These are phyloP conservation scores for Penicillium sp. DNA, from an alignment of 2,329 filamentous ascomycete genomes.

Conservation along the genomic window DNA sequence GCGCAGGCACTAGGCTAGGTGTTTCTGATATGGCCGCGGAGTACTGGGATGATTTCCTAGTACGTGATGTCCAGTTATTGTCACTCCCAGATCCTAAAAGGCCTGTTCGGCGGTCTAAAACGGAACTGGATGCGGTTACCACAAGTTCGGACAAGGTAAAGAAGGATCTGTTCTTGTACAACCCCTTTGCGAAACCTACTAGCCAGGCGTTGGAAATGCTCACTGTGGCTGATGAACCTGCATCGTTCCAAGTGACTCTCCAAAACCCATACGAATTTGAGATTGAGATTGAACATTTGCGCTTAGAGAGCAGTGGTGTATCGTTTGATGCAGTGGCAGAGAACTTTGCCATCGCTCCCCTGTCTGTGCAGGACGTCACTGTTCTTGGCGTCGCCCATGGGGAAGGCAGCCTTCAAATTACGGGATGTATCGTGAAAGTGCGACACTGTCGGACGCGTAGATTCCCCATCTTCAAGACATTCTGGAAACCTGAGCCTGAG, in stretches of 20 bases:
- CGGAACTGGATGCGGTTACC: constrained; percentile 49
- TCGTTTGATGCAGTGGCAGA: constrained; percentile 66
- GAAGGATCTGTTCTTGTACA: constrained; percentile 87
- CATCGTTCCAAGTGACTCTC: constrained; percentile 75
- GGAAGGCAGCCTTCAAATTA: constrained; percentile 69
- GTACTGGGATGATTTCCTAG: constrained; percentile 96
- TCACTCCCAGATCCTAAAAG: constrained; percentile 58
- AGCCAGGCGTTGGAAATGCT: constrained; percentile 60
- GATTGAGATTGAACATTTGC: constrained; percentile 79
- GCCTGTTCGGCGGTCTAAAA: constrained; percentile 63
- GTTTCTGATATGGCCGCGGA: constrained; percentile 69
- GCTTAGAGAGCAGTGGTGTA: constrained; percentile 69
- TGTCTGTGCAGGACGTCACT: constrained; percentile 75
- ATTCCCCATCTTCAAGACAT: constrained; percentile 77
- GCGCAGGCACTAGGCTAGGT: constrained; percentile 72
- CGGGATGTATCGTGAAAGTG: constrained; percentile 75
- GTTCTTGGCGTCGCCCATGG: constrained; percentile 66
- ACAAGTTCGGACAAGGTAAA: constrained; percentile 40
- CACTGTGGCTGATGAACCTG: constrained; percentile 74
- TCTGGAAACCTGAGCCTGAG: constrained; percentile 70
- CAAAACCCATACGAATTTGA: constrained; percentile 96
- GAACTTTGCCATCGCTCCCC: constrained; percentile 70
- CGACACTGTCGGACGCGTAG: constrained; percentile 75
- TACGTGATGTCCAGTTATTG: constrained; percentile 72
- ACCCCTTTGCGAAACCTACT: constrained; percentile 76